These are phyloP conservation scores for Huntiella savannae DNA, from an alignment of 2,329 filamentous ascomycete genomes.

Conservation along the genomic window DNA sequence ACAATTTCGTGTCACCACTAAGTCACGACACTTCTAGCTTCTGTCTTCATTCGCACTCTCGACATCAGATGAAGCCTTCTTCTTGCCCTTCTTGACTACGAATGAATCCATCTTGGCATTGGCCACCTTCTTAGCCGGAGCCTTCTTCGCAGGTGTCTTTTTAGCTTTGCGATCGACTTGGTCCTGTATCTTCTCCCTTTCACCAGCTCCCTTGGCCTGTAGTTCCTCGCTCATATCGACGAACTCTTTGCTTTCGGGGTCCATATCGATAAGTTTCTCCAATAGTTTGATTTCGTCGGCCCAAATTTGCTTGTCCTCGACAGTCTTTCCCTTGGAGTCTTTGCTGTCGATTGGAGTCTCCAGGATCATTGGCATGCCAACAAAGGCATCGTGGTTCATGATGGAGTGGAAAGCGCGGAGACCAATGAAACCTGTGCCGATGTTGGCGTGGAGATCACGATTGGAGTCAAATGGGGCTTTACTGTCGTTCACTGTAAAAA, in stretches of 20 bases:
- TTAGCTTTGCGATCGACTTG: slow-evolving; percentile 59
- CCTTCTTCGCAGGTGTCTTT: slow-evolving; percentile 29
- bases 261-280: slow-evolving; percentile 72
- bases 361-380: slow-evolving; percentile 71
- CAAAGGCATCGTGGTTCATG: slow-evolving; percentile 63
- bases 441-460: slow-evolving; percentile 85
- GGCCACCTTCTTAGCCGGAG: slow-evolving; percentile 18
- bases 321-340: slow-evolving; percentile 42
- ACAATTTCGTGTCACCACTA: too few relatives aligned
- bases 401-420: slow-evolving; percentile 78
- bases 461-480: slow-evolving; percentile 72
- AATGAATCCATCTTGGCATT: slow-evolving; percentile 19
- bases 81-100: slow-evolving; percentile 12
- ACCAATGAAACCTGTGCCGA: slow-evolving; percentile 84
- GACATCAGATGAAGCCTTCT: slow-evolving; percentile 11
- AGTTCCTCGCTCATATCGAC: slow-evolving; percentile 42
- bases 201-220: slow-evolving; percentile 45
- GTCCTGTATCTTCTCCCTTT: slow-evolving; percentile 56
- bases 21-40: too few relatives aligned
- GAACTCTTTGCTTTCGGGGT: slow-evolving; percentile 58
- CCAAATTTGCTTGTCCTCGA: slow-evolving; percentile 73
- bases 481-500: slow-evolving; percentile 60
- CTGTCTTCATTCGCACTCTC: neutral
- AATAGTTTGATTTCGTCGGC: slow-evolving; percentile 87
- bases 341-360: slow-evolving; percentile 82